phyloP scores from a whole-genome alignment of 1,284 basidiomycete genomes.

The Sutorius eximius region DNA sequence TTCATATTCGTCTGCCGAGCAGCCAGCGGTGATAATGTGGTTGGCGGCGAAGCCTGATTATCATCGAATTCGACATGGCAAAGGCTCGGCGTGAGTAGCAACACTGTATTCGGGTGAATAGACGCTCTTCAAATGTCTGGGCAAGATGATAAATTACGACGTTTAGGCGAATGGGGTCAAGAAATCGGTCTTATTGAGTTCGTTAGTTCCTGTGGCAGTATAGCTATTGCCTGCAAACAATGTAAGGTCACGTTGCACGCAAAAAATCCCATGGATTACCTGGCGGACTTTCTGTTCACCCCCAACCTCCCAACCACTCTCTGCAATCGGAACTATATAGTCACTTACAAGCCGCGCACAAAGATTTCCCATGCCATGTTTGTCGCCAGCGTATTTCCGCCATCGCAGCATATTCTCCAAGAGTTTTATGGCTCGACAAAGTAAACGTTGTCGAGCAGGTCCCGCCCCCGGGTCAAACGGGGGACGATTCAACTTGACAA shows the following conservation, averaged over 20 bases:
- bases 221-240: slow-evolving; percentile 40
- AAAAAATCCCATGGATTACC: slow-evolving; percentile 42
- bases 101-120: neutral
- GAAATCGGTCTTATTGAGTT: slow-evolving; percentile 22
- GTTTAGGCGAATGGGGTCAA: slow-evolving; percentile 7
- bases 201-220: slow-evolving; percentile 46
- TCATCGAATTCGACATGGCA: slow-evolving; percentile 24
- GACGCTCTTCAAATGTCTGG: slow-evolving; percentile 2
- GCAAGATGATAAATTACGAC: slow-evolving; percentile 9
- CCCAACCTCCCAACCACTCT: slow-evolving; percentile 86
- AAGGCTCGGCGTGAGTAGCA: slow-evolving; percentile 9
- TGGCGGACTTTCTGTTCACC: slow-evolving; percentile 68
- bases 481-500: slow-evolving; percentile 41
- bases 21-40: slow-evolving; percentile 39
- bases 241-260: slow-evolving; percentile 6
- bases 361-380: slow-evolving; percentile 57
- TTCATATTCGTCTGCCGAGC: slow-evolving; percentile 51
- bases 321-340: slow-evolving; percentile 67
- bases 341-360: slow-evolving; percentile 59
- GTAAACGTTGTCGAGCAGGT: slow-evolving; percentile 68
- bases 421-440: slow-evolving; percentile 72
- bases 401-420: slow-evolving; percentile 72
- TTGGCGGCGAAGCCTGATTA: slow-evolving; percentile 27
- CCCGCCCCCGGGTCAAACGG: slow-evolving; percentile 79
- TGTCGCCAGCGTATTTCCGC: slow-evolving; percentile 71